Conservation (phyloP, 164 flowering plant species). For the Vitis labrusca region DNA sequence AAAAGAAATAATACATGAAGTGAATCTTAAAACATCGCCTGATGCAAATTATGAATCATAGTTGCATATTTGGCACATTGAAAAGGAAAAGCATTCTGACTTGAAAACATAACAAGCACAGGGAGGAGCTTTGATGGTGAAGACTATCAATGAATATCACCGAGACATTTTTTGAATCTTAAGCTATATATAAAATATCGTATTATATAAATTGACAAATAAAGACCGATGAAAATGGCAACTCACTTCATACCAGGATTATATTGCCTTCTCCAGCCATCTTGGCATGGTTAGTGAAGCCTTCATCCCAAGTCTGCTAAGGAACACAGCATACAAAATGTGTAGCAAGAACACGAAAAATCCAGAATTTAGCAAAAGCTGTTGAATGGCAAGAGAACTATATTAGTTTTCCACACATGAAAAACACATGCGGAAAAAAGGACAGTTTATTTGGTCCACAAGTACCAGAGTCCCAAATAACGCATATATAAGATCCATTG, state of each 20-base stretch:
- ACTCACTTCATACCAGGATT: neutral
- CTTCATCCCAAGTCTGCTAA: conserved; percentile 81
- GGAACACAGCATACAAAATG: conserved; percentile 72
- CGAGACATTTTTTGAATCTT: too few relatives aligned
- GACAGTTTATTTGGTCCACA: neutral
- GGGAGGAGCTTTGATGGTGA: too few relatives aligned
- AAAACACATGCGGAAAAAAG: neutral
- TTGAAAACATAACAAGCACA: too few relatives aligned
- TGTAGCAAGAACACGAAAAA: conserved; percentile 85
- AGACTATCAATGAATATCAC: too few relatives aligned
- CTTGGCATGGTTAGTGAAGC: conserved; percentile 60
- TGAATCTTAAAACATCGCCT: too few relatives aligned
- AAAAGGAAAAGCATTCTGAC: too few relatives aligned
- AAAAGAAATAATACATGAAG: too few relatives aligned
- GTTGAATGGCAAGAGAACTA: conserved; percentile 14
- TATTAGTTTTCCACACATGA: neutral
- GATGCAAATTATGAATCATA: too few relatives aligned
- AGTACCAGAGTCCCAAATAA: conserved; percentile 75
- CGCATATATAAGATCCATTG: conserved; percentile 69
- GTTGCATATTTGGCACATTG: too few relatives aligned
- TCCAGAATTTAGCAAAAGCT: conserved; percentile 79
- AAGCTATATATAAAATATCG: too few relatives aligned
- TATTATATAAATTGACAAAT: too few relatives aligned
- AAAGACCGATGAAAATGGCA: too few relatives aligned
- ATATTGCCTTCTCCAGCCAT: conserved; percentile 74